These are phyloP conservation scores for Monilinia vaccinii-corymbosi DNA, from an alignment of 2,329 filamentous ascomycete species.

Conservation along the genomic window DNA sequence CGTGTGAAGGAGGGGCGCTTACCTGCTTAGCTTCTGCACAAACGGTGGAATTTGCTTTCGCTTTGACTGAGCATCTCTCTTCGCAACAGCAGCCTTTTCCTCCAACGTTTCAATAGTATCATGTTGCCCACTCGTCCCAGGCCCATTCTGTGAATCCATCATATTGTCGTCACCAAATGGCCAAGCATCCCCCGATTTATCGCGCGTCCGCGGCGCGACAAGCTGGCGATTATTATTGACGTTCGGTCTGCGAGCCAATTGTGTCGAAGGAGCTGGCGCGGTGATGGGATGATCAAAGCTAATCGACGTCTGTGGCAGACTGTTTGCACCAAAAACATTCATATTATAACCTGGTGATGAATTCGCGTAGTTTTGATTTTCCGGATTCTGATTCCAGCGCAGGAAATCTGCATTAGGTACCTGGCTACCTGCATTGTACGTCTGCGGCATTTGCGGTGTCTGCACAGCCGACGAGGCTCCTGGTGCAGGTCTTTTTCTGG, in stretches of 20 bases:
- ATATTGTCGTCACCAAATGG: constrained; percentile 31
- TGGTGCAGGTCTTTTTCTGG: constrained; percentile 66
- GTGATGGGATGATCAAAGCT: constrained; percentile 21
- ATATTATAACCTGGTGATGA: constrained; percentile 24
- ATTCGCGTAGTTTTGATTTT: constrained; percentile 31
- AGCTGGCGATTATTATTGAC: constrained; percentile 24
- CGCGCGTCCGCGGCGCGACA: constrained; percentile 23
- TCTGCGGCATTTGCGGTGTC: constrained; percentile 41
- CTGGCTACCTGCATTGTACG: constrained; percentile 36
- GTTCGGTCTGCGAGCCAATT: constrained; percentile 27
- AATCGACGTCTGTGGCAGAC: constrained; percentile 14
- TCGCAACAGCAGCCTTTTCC: constrained; percentile 69
- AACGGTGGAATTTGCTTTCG: constrained; percentile 95
- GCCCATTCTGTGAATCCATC: constrained; percentile 24
- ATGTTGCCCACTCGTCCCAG: constrained; percentile 42
- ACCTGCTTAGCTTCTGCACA: constrained; percentile 97
- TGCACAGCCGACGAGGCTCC: constrained; percentile 57
- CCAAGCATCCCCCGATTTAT: constrained; percentile 31
- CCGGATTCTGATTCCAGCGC: constrained; percentile 39
- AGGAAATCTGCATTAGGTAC: constrained; percentile 44
- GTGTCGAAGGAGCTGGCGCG: constrained; percentile 22
- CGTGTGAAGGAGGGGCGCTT: constrained; percentile 29
- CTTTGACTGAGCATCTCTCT: constrained; percentile 80
- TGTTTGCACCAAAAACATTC: constrained; percentile 18
- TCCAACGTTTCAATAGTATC: constrained; percentile 75